Evolutionary conservation across 371 early-diverging fungal species (phyloP).

Genomic region (Actinomucor elegans): DNA sequence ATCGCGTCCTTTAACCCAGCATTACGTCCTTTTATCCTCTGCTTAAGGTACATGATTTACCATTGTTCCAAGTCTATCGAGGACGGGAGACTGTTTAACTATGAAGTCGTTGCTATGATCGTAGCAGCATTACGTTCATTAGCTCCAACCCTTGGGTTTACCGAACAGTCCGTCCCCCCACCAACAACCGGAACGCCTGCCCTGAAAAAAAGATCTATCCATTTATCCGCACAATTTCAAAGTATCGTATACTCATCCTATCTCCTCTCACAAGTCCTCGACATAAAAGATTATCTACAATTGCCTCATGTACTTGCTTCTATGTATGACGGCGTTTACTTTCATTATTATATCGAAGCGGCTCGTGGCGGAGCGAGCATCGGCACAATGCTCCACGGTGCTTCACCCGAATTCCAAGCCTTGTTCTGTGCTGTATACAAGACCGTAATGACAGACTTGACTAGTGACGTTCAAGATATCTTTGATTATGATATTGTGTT

Average conservation of each 20-base stretch:
- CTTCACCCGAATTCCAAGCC: constrained; percentile 6
- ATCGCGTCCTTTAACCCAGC: not conserved
- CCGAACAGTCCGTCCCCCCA: not conserved
- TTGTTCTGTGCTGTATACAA: constrained; percentile 19
- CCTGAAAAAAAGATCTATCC: constrained; percentile 31
- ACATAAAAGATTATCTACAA: constrained; percentile 6
- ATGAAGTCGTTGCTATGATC: constrained; percentile 38
- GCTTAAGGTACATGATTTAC: constrained; percentile 36
- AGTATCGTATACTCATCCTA: constrained; percentile 32
- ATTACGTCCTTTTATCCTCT: constrained; percentile 25
- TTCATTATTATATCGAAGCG: constrained; percentile 29
- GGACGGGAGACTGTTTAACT: constrained; percentile 18
- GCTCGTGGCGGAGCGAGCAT: constrained; percentile 30
- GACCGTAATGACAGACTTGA: constrained; percentile 14
- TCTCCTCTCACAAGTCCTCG: constrained; percentile 32
- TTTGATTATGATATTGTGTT: constrained; percentile 29
- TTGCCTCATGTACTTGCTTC: constrained; percentile 9
- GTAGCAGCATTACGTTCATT: constrained; percentile 28
- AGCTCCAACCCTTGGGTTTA: constrained; percentile 16
- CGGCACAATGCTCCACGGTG: constrained; percentile 20
- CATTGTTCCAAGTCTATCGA: constrained; percentile 2
- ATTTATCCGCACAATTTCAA: constrained; percentile 42
- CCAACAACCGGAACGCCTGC: constrained; percentile 11
- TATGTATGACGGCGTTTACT: constrained; percentile 24
- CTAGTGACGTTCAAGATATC: constrained; percentile 10